Evolutionary conservation across 2,329 filamentous ascomycete species (phyloP).

Genomic region (Setomelanomma holmii): DNA sequence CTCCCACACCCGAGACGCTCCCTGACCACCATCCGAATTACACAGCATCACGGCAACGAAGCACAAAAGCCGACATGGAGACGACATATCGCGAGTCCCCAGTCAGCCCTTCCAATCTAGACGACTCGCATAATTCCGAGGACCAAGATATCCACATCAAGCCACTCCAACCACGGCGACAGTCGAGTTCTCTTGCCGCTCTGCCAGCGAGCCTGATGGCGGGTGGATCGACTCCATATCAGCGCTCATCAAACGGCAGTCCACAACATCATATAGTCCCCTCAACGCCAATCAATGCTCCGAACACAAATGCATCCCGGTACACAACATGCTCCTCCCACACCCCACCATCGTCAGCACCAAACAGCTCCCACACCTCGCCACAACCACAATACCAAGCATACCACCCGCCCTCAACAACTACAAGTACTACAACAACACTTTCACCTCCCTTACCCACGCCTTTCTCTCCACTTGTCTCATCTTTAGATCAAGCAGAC

Average conservation of each 20-base stretch:
- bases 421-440: background rate
- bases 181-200: constrained; percentile 3
- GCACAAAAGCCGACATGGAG: background rate
- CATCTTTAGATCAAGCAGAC: background rate
- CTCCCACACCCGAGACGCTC: constrained; percentile 4
- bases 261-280: background rate
- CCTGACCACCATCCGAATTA: background rate
- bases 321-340: constrained; percentile 20
- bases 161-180: constrained; percentile 8
- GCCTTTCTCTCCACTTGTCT: background rate
- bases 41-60: background rate
- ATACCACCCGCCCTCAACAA: constrained; percentile 19
- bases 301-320: constrained; percentile 7
- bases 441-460: constrained; percentile 9
- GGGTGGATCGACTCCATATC: constrained; percentile 16
- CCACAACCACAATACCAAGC: constrained; percentile 27
- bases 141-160: background rate
- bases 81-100: constrained; percentile 2
- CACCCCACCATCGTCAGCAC: constrained; percentile 8
- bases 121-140: background rate
- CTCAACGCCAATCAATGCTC: background rate
- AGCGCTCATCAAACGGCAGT: constrained; percentile 4
- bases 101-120: constrained; percentile 9
- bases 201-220: constrained; percentile 31
- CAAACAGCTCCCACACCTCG: constrained; percentile 13